These are phyloP conservation scores for Linum trigynum DNA, from an alignment of 345 rosid species.

Conservation along the genomic window DNA sequence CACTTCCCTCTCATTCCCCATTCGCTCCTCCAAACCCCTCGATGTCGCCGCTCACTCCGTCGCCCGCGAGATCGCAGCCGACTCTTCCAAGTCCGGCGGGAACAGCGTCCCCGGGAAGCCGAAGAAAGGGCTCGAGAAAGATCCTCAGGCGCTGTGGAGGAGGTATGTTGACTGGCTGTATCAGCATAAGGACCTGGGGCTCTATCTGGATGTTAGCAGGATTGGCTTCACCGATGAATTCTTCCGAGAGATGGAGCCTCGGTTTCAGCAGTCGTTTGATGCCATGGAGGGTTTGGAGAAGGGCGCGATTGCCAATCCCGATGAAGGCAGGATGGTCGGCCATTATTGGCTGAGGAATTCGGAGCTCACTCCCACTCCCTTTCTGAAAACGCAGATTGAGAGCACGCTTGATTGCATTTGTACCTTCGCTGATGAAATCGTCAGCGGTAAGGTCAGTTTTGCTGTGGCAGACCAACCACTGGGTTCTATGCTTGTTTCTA, in stretches of 20 bases:
- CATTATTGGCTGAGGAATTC: conserved; percentile 92
- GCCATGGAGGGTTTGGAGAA: conserved; percentile 83
- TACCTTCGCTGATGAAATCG: conserved; percentile 54
- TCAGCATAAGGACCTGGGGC: conserved; percentile 83
- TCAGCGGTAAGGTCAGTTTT: conserved; percentile 73
- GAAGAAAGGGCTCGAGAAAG: conserved; percentile 51
- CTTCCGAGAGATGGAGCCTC: conserved; percentile 64
- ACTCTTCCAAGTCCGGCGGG: conserved; percentile 27
- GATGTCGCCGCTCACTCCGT: conserved; percentile 27
- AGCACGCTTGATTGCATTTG: conserved; percentile 59
- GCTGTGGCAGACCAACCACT: not conserved
- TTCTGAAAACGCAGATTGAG: conserved; percentile 55
- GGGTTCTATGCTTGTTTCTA: not conserved
- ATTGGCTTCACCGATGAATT: conserved; percentile 80
- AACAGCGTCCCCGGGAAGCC: conserved; percentile 20
- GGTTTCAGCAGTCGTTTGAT: conserved; percentile 57
- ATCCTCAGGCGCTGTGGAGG: conserved; percentile 55
- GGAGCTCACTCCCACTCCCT: conserved; percentile 51
- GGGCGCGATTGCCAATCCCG: conserved; percentile 92
- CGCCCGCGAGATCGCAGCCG: conserved; percentile 49
- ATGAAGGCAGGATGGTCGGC: conserved; percentile 97
- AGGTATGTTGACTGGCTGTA: conserved; percentile 90
- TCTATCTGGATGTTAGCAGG: conserved; percentile 83
- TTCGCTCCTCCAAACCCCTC: conserved; percentile 21
- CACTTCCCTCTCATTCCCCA: conserved; percentile 33